Evolutionary conservation across 2,329 filamentous ascomycete species (phyloP), one percentile per base, ranked within the genome.

Genomic region (Coleophoma cylindrospora): DNA sequence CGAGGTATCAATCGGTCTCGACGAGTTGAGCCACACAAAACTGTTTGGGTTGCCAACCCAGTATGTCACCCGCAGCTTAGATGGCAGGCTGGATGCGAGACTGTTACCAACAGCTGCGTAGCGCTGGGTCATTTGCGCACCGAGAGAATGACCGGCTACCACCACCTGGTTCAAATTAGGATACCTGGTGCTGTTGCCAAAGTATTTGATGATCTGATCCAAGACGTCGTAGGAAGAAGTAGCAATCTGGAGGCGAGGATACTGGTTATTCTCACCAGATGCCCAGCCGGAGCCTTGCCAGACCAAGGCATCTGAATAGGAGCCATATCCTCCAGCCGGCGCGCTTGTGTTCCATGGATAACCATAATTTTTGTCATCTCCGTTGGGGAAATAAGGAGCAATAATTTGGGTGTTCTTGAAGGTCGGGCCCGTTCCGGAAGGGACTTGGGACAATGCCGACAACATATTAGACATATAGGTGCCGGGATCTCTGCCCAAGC

Each of bases 1-100:
- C 1, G 58, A 54, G 19, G 54, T 62, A 14, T 61, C 57, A 7
- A 67, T 48, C 2, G 66, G 67, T 8, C 65, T 60, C 21, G 58
- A 52, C 3, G 55, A 57, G 34, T 53, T 59, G 41, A 68, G 52
- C 65, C 66, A 68, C 11, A 60, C 58, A 45, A 59, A 66, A 50
- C 61, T 65, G 56, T 68, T 64, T 7, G 65, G 64, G 45, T 68
- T 68, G 12, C 48, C 66, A 36, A 67, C 53, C 64, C 63, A 67
- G 56, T 65, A 66, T 2, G 55, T 60, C 36, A 67, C 21, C 11
- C 34, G 61, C 3, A 54, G 51, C 4, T 46, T 45, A 1, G 59
- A 61, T 13, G 46, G 61, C 3, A 54, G 52, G 3, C 45, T 45
- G 1, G 59, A 61, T 37, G 51, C 54, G n/a, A 63, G 52, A 19